A percentile compares a stretch with the other conserved stretches of the same genome.
Conservation (phyloP, 495 filamentous ascomycete genomes). For the Aspergillus kassunensis region DNA sequence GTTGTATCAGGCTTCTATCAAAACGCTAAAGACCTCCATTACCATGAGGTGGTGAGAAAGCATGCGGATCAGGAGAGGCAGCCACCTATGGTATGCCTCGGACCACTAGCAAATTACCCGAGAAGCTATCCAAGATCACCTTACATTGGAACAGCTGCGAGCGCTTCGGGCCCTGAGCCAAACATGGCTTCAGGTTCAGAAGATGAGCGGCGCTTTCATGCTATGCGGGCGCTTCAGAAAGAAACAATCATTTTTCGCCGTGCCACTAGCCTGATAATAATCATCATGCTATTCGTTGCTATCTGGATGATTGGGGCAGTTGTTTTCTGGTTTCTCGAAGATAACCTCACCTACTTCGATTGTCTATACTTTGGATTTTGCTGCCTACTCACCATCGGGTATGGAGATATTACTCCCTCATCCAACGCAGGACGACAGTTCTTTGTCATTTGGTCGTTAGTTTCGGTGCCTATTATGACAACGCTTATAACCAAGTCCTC, state of each 20-base stretch:
- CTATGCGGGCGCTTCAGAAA: conserved; percentile 78
- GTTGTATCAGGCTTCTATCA: conserved; percentile 79
- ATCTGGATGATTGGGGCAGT: conserved; percentile 81
- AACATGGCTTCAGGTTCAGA: conserved; percentile 37
- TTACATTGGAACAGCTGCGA: neutral
- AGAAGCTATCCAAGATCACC: conserved; percentile 21
- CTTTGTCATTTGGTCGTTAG: conserved; percentile 80
- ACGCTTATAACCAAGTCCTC: conserved; percentile 59
- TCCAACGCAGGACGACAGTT: conserved; percentile 76
- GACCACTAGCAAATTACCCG: conserved; percentile 53
- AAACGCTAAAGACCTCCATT: conserved; percentile 59
- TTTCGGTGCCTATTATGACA: conserved; percentile 66
- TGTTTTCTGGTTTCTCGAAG: conserved; percentile 63
- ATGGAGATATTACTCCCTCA: conserved; percentile 72
- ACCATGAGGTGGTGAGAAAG: conserved; percentile 62
- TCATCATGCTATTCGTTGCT: conserved; percentile 55
- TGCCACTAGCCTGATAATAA: conserved; percentile 69
- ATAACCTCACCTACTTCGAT: conserved; percentile 61
- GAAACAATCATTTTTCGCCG: conserved; percentile 58
- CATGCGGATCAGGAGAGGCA: conserved; percentile 58
- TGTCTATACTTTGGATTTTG: conserved; percentile 80
- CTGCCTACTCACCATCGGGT: conserved; percentile 82
- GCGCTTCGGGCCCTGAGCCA: conserved; percentile 19
- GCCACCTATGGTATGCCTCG: too few relatives aligned
- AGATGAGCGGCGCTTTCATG: conserved; percentile 66